Percentiles rank a stretch among this genome's conserved stretches.
Evolutionary conservation across 768 basidiomycete species (phyloP).

Genomic region (Lentinula edodes): DNA sequence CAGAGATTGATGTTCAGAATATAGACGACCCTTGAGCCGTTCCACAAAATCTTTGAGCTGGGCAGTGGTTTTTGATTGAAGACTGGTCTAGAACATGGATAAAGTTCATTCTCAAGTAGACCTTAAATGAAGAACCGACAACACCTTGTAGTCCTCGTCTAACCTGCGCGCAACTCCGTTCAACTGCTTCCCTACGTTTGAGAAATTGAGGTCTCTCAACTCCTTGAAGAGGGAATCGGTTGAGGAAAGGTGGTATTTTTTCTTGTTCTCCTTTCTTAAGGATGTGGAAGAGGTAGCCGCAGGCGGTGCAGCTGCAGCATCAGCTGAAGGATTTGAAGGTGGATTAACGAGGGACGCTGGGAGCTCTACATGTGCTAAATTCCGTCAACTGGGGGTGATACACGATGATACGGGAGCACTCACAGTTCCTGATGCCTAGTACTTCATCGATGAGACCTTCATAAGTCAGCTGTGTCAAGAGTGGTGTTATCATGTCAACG

Average conservation of each 20-base stretch:
- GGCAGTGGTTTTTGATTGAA: conserved; percentile 85
- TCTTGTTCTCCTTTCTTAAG: conserved; percentile 74
- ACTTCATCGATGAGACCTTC: conserved; percentile 94
- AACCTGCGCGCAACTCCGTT: conserved; percentile 78
- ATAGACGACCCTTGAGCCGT: conserved; percentile 77
- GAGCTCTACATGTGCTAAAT: conserved; percentile 72
- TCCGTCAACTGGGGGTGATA: neutral
- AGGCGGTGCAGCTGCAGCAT: conserved; percentile 32
- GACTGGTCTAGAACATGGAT: conserved; percentile 49
- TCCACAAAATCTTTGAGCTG: conserved; percentile 95
- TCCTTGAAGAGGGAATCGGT: conserved; percentile 78
- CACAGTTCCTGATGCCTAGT: conserved; percentile 85
- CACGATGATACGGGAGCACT: conserved; percentile 19
- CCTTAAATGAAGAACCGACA: neutral
- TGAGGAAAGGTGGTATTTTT: conserved; percentile 83
- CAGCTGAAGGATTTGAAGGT: conserved; percentile 38
- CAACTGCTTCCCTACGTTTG: conserved; percentile 76
- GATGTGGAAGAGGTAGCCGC: conserved; percentile 37
- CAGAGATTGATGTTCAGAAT: conserved; percentile 86
- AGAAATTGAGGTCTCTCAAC: conserved; percentile 88
- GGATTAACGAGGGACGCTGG: conserved; percentile 64
- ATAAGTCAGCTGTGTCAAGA: conserved; percentile 94
- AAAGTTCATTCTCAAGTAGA: neutral
- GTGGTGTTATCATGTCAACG: conserved; percentile 92
- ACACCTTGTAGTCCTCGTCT: conserved; percentile 89